phyloP scores from a whole-genome alignment of 352 stramenopile genomes.

The Aphanomyces stellatus region DNA sequence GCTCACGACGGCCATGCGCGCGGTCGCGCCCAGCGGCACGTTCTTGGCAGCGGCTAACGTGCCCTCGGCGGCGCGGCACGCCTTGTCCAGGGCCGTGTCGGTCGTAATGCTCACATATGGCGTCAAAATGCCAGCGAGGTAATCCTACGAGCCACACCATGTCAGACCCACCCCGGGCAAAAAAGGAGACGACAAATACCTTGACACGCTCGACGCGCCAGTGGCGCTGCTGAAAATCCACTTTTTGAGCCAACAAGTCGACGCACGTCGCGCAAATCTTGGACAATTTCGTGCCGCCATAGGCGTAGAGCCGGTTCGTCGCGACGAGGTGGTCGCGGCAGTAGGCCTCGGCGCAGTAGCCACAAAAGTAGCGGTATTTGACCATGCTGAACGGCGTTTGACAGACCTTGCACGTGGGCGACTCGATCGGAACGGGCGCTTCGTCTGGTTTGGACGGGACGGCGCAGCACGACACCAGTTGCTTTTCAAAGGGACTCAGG shows the following conservation, averaged over 20 bases:
- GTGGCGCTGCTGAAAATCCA: constrained; percentile 65
- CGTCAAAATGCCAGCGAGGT: constrained; percentile 47
- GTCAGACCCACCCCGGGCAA: too few relatives aligned
- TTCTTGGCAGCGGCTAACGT: constrained; percentile 70
- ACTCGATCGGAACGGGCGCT: constrained; percentile 51
- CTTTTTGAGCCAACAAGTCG: constrained; percentile 61
- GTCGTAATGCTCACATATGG: constrained; percentile 70
- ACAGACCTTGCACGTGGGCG: constrained; percentile 63
- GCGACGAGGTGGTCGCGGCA: constrained; percentile 63
- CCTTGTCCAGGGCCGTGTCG: constrained; percentile 79
- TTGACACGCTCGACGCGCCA: constrained; percentile 70
- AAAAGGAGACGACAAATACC: neutral
- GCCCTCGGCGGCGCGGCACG: constrained; percentile 66
- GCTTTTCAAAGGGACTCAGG: constrained; percentile 57
- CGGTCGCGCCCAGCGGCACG: constrained; percentile 65
- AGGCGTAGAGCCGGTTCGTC: constrained; percentile 49
- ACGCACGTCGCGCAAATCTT: constrained; percentile 67
- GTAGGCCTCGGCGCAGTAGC: constrained; percentile 72
- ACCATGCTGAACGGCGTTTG: constrained; percentile 65
- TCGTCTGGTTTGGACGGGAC: constrained; percentile 35
- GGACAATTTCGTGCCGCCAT: constrained; percentile 44
- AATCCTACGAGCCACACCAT: constrained; percentile 34
- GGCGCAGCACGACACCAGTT: constrained; percentile 58
- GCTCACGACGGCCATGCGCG: constrained; percentile 78
- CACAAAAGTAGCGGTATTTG: constrained; percentile 78